phyloP scores from a whole-genome alignment of 2,329 filamentous ascomycete genomes.

The Chalara sp. region DNA sequence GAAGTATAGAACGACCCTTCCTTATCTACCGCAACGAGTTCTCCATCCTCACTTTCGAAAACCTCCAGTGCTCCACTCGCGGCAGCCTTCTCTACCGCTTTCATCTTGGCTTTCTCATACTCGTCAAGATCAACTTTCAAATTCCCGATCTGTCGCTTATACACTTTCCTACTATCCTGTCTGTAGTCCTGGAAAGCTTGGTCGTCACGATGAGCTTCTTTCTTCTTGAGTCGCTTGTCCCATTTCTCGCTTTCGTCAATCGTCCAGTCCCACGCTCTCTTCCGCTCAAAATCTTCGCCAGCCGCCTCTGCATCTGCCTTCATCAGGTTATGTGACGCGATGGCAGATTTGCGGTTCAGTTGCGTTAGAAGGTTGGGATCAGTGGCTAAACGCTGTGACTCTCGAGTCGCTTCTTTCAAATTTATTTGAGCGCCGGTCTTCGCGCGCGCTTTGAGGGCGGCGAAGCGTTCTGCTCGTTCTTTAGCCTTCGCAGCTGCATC shows the following conservation, averaged over 20 bases:
- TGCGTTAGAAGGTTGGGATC: constrained; percentile 72
- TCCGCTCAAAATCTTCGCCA: constrained; percentile 92
- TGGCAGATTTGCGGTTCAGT: constrained; percentile 77
- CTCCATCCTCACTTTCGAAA: constrained; percentile 89
- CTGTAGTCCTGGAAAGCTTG: constrained; percentile 87
- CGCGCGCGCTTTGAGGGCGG: constrained; percentile 75
- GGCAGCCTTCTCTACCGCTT: constrained; percentile 77
- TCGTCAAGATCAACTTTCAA: constrained; percentile 69
- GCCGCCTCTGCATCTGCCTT: constrained; percentile 83
- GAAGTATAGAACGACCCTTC: constrained; percentile 89
- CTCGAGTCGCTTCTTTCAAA: constrained; percentile 74
- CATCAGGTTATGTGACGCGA: constrained; percentile 85
- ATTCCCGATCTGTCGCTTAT: constrained; percentile 82
- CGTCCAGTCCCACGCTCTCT: constrained; percentile 98
- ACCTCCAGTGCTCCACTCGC: constrained; percentile 82
- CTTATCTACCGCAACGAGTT: constrained; percentile 88
- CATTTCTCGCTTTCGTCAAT: constrained; percentile 89
- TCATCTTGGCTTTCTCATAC: constrained; percentile 84
- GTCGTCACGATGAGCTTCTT: constrained; percentile 71
- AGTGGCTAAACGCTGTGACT: constrained; percentile 71
- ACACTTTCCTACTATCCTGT: constrained; percentile 83
- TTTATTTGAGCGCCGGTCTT: constrained; percentile 68
- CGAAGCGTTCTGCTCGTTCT: constrained; percentile 76
- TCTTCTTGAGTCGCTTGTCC: constrained; percentile 88
- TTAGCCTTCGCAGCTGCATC: constrained; percentile 41